Evolutionary conservation across 768 basidiomycete species (phyloP).

Genomic region (Phylloporus rhodoxanthus): DNA sequence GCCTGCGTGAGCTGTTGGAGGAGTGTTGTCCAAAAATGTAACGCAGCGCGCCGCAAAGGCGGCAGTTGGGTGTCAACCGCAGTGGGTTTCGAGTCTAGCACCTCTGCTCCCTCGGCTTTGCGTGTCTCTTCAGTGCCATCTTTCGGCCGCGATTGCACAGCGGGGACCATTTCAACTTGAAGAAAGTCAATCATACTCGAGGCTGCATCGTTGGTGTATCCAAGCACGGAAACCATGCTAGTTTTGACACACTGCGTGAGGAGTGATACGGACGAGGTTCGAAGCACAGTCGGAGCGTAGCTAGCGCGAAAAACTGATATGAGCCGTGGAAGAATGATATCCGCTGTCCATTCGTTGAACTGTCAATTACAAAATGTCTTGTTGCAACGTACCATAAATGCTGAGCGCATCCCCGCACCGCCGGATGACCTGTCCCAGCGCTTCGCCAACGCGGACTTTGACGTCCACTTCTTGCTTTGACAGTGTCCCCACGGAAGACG

Average conservation of each 20-base stretch:
- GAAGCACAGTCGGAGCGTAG: slow-evolving; percentile 65
- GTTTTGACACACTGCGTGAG: slow-evolving; percentile 70
- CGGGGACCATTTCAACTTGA: slow-evolving; percentile 49
- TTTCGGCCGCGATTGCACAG: slow-evolving; percentile 10
- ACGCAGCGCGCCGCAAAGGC: slow-evolving; percentile 74
- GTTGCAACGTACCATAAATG: slow-evolving; percentile 51
- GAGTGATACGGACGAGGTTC: slow-evolving; percentile 62
- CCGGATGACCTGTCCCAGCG: slow-evolving; percentile 69
- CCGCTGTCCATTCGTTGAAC: slow-evolving; percentile 39
- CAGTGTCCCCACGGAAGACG: slow-evolving; percentile 30
- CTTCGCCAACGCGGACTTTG: slow-evolving; percentile 78
- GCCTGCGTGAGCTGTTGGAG: slow-evolving; percentile 54
- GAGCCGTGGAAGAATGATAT: slow-evolving; percentile 69
- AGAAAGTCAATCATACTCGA: slow-evolving; percentile 73
- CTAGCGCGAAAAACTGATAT: slow-evolving; percentile 52
- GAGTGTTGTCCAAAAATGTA: slow-evolving; percentile 74
- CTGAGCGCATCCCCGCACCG: slow-evolving; percentile 65
- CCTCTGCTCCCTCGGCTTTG: slow-evolving; percentile 9
- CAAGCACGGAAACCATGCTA: slow-evolving; percentile 53
- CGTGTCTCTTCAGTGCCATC: slow-evolving; percentile 11
- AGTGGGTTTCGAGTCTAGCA: slow-evolving; percentile 54
- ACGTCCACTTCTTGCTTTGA: slow-evolving; percentile 66
- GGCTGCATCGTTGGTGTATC: slow-evolving; percentile 57
- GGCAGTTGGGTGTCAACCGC: slow-evolving; percentile 61
- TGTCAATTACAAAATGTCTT: background rate